Evolutionary conservation across 2,329 filamentous ascomycete genomes (phyloP).

Genomic region (Westerdykella ornata): DNA sequence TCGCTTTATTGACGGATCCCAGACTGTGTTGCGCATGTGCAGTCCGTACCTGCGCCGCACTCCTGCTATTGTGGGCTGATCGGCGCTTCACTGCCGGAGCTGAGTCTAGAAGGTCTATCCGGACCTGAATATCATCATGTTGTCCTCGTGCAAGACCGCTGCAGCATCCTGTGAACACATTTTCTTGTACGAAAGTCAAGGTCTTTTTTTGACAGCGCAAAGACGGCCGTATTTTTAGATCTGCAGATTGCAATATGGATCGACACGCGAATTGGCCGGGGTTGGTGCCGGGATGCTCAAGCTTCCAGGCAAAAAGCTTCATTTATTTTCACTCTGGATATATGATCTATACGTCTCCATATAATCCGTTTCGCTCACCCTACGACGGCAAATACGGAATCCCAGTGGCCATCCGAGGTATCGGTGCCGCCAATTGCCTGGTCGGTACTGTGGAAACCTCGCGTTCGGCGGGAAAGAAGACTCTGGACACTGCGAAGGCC

Average conservation of each 20-base stretch:
- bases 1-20: constrained; percentile 2
- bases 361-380: constrained; percentile 11
- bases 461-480: constrained; percentile 11
- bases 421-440: constrained; percentile 15
- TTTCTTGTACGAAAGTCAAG: neutral
- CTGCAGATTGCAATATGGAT: constrained; percentile 15
- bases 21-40: neutral
- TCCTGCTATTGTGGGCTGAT: neutral
- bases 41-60: constrained; percentile 6
- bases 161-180: neutral
- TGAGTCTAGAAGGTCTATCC: neutral
- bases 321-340: constrained; percentile 23
- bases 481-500: constrained; percentile 3
- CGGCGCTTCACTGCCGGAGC: neutral
- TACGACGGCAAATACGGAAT: constrained; percentile 16
- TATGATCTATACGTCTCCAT: constrained; percentile 18
- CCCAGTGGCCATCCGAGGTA: constrained; percentile 10
- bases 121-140: constrained; percentile 1
- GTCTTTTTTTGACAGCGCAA: constrained; percentile 3
- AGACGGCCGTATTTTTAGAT: constrained; percentile 20
- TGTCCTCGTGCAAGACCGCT: neutral
- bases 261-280: constrained; percentile 24
- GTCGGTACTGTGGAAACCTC: constrained; percentile 10
- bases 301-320: constrained; percentile 13
- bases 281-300: constrained; percentile 16